These are phyloP conservation scores for Postia placenta DNA, from an alignment of 768 basidiomycete genomes.

Conservation along the genomic window DNA sequence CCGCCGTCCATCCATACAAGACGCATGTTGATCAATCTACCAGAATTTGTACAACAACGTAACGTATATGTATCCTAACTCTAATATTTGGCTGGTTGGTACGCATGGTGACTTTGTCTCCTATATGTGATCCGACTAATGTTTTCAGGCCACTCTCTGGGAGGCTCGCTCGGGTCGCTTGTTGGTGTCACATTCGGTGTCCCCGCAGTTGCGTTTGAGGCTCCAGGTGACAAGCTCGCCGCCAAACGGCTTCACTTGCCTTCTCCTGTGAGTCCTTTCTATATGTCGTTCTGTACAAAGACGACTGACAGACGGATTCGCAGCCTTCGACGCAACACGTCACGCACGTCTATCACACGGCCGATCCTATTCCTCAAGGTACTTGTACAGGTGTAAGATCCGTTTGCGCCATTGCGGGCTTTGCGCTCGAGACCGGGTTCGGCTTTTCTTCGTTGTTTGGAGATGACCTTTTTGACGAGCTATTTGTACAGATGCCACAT, in stretches of 20 bases:
- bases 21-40: neutral
- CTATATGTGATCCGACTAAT: conserved; percentile 3
- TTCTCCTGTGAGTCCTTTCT: conserved; percentile 50
- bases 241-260: conserved; percentile 82
- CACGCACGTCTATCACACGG: conserved; percentile 89
- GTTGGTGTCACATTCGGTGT: conserved; percentile 88
- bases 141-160: conserved; percentile 60
- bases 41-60: conserved; percentile 93
- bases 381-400: conserved; percentile 73
- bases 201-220: conserved; percentile 76
- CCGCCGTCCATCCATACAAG: neutral
- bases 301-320: neutral
- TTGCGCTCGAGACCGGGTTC: conserved; percentile 71
- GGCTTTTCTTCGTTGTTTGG: conserved; percentile 7
- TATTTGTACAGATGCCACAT: conserved; percentile 62
- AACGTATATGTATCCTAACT: conserved; percentile 81
- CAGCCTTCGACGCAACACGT: conserved; percentile 71
- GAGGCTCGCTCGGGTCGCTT: conserved; percentile 80
- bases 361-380: conserved; percentile 90
- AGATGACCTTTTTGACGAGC: neutral
- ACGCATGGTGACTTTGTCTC: conserved; percentile 7
- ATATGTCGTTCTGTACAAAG: neutral
- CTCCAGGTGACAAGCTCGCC: conserved; percentile 58
- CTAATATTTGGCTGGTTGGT: conserved; percentile 87
- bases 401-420: conserved; percentile 76